Base-by-base conservation (phyloP, 2,329 filamentous ascomycete genomes). In the Juglanconis juglandina region DNA sequence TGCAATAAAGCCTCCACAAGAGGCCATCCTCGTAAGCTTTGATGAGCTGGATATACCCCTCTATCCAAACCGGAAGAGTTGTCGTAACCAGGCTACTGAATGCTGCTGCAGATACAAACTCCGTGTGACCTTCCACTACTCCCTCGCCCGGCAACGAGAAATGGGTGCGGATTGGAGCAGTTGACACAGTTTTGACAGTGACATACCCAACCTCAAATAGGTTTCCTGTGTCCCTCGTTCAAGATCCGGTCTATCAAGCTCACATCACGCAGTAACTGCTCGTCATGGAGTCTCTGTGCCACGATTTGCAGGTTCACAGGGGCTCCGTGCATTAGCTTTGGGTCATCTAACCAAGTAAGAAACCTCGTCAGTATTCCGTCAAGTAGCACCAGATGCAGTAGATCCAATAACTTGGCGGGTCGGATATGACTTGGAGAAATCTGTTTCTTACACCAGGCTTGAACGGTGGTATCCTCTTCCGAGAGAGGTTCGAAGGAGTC, bases 231-330 rank as follows among this genome's bases (percentile, higher is more conserved):
- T 3, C 52, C 37, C 33, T 48, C 4, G 53, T 70, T 70, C 47
- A 72, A 41, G 2, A 70, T 60, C 8, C 51, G 55, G 46, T 73
- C 71, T 48, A 73, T 66, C 2, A 68, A 47, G 56, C 70, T 67
- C 2, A 64, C 69, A 60, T 73, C 70, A 52, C 65, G 61, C 46
- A 74, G 58, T 11, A 74, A 60, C 49, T 74, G 70, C 53, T 68
- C 67, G 55, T 74, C 72, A 44, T 66, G 68, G 10, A 73, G 64
- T 56, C 69, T 66, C 9, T 66, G 67, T 4, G 69, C 72, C 3
- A 72, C 69, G 14, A 74, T 61, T 59, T 73, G 71, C 53, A 74
- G 63, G 24, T 68, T 68, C 7, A 73, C 68, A 2, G 71, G 72
- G 37, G 71, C 72, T 0, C 72, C 70, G 14, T 68, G 69, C 64